A percentile compares a stretch with the other conserved stretches of the same genome.
phyloP scores from a whole-genome alignment of 352 stramenopile species.

The Phytopythium sindhum region DNA sequence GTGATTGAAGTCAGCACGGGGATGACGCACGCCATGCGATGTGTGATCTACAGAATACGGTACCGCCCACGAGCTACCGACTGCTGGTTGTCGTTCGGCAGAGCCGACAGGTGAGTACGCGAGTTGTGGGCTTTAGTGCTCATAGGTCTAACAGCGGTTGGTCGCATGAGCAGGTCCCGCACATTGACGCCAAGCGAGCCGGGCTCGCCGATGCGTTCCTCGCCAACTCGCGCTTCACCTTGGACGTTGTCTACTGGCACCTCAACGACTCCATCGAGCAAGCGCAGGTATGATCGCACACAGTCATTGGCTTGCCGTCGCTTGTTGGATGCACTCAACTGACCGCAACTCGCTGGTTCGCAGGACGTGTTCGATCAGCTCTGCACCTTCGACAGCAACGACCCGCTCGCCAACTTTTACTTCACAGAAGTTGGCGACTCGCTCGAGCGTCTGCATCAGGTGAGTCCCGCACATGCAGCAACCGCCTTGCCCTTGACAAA shows the following conservation, averaged over 20 bases:
- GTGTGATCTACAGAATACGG: background rate
- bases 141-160: background rate
- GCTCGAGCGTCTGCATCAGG: conserved; percentile 54
- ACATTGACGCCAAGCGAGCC: conserved; percentile 12
- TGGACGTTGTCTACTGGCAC: conserved; percentile 58
- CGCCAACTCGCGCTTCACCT: conserved; percentile 21
- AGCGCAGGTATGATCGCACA: conserved; percentile 24
- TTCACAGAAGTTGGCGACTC: conserved; percentile 46
- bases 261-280: conserved; percentile 20
- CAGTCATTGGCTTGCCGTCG: background rate
- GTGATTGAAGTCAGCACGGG: background rate
- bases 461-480: conserved; percentile 19
- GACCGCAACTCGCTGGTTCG: background rate
- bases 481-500: conserved; percentile 12
- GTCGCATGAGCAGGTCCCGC: conserved; percentile 13
- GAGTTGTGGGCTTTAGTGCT: background rate
- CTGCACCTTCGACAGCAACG: conserved; percentile 40
- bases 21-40: background rate
- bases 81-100: conserved; percentile 32
- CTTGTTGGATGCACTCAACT: background rate
- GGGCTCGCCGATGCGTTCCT: conserved; percentile 24
- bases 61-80: conserved; percentile 13
- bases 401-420: conserved; percentile 43
- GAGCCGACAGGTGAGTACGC: conserved; percentile 18
- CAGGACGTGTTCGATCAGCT: conserved; percentile 42